Conservation (phyloP, 768 basidiomycete genomes). For the Tylopilus plumbeoviolaceoides region DNA sequence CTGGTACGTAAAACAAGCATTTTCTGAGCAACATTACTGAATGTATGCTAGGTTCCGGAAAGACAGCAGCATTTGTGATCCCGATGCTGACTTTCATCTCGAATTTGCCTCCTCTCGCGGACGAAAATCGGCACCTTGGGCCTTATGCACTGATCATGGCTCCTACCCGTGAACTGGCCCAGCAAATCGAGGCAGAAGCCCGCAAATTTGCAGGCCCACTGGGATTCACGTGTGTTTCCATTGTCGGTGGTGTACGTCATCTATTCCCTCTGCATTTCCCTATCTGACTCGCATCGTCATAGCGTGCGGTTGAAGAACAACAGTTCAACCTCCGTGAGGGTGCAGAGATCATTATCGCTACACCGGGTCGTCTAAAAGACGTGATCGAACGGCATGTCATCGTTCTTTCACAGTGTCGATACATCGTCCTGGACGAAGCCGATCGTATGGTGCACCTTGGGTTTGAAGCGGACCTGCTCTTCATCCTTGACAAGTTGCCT, state of each 20-base stretch:
- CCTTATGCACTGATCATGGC: slow-evolving; percentile 92
- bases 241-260: slow-evolving; percentile 83
- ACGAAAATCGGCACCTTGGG: slow-evolving; percentile 91
- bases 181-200: slow-evolving; percentile 93
- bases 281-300: slow-evolving; percentile 13
- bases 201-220: slow-evolving; percentile 88
- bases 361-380: slow-evolving; percentile 97
- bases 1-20: slow-evolving; percentile 50
- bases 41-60: slow-evolving; percentile 76
- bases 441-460: slow-evolving; percentile 99
- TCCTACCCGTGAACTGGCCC: slow-evolving; percentile 97
- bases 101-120: slow-evolving; percentile 76
- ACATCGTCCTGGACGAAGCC: slow-evolving; percentile 99
- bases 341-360: slow-evolving; percentile 97
- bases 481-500: slow-evolving; percentile 91
- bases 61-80: slow-evolving; percentile 97
- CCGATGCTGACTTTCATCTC: slow-evolving; percentile 97
- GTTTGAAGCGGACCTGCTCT: slow-evolving; percentile 91
- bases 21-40: not conserved
- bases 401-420: slow-evolving; percentile 94
- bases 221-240: slow-evolving; percentile 93
- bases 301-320: slow-evolving; percentile 95
- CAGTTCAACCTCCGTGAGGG: slow-evolving; percentile 97
- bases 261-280: not conserved
- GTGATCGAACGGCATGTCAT: slow-evolving; percentile 95